Base-by-base conservation (phyloP, 371 early-diverging fungal genomes). In the Hamiltosporidium tvaerminnensis region DNA sequence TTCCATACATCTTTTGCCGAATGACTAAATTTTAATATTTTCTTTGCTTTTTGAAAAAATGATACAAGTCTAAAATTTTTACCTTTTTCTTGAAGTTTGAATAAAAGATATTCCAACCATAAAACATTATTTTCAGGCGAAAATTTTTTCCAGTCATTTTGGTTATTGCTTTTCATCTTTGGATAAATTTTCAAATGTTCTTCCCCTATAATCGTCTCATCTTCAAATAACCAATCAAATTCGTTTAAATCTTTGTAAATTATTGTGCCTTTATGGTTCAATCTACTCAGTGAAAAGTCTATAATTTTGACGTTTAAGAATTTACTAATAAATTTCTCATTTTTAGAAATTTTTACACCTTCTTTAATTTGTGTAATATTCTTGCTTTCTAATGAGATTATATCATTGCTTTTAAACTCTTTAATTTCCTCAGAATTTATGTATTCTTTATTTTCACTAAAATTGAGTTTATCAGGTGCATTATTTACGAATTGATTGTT, bases 71-170 rank as follows among this genome's bases (percentile, higher is more conserved):
- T 44, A 44, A 44, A 14, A 44, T 44, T 5, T 44, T 44, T 5
- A 9, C 9, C 14, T 49, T 54, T 54, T 31, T 33, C 31, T 54
- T n/a, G 4, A 7, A 54, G 10, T 48, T 60, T 60, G 48, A 49
- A 12, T 16, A 68, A 34, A 32, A 75, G 50, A 63, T 75, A 75
- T 47, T 49, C 47, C 5, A 72, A 30, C 75, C 75, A 75, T n/a
- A 69, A 52, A 16, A 64, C 36, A 66, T 72, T 75, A 14, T 48
- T 65, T 47, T 16, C 1, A 36, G 69, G 66, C 12, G 35, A 38
- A 62, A 60, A 69, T 10, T 30, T 49, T 1, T 14, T 1, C 75
- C 75, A 75, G 32, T 64, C 35, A 31, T 53, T 41, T 9, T 41
- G 32, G 34, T 41, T 34, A 1, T 49, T n/a, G 34, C 12, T 38